Evolutionary conservation across 2,329 filamentous ascomycete species (phyloP), one percentile per base, ranked within the genome.

Genomic region (Colletotrichum sp.): DNA sequence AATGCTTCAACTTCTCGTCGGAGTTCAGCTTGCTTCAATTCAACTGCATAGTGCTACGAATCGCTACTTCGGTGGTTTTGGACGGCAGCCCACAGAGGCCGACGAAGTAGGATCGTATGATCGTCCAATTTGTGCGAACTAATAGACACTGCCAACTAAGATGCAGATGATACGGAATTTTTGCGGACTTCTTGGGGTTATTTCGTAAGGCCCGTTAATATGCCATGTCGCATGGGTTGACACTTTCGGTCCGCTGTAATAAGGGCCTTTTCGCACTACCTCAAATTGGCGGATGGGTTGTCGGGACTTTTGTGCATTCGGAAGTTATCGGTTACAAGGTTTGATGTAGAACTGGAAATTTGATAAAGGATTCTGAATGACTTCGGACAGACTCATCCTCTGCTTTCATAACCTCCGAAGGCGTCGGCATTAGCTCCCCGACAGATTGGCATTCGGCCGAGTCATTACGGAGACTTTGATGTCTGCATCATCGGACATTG

Each of bases 291-390:
- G n/a, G 18, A 48, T 48, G 43, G 0, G 2, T 7, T 48, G 9
- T 21, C 43, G 43, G 43, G 10, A 48, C 43, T 21, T 48, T 21
- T 48, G 43, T 4, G 18, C 38, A 48, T 21, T 48, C 43, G 43
- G 43, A 48, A 7, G 5, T 48, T 48, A 48, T 21, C 18, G 43
- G 6, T 13, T 0, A 21, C 0, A 48, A 48, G 18, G 10, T 48
- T 48, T 48, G 6, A 4, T 1, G 12, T 2, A 13, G 6, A 12
- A 0, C 18, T 48, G 43, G 18, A n/a, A 4, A 7, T 7, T 48
- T 13, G 1, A 2, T 12, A 0, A 4, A 21, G 1, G 0, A 2
- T 3, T n/a, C 0, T 48, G 5, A 1, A 2, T 21, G n/a, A 48
- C 18, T 12, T 48, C 38, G 43, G 43, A 13, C 18, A 21, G 43